Conservation (phyloP, 805 yeast species). For the Jamesozyma hellenica region DNA sequence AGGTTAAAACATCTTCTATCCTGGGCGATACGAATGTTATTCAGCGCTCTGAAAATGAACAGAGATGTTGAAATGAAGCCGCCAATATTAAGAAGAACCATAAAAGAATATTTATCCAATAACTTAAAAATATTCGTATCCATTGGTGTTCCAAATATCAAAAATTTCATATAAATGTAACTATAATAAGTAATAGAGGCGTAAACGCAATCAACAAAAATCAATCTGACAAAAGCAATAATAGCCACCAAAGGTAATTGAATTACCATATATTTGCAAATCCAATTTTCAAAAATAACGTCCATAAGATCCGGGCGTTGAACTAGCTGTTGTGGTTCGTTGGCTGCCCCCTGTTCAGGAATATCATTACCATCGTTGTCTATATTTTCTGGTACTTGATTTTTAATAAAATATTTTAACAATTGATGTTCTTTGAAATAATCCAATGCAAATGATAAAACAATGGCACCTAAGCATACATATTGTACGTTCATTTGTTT, state of each 20-base stretch:
- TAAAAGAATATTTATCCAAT: background rate
- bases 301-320: constrained; percentile 4
- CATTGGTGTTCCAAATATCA: background rate
- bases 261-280: constrained; percentile 1
- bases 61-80: background rate
- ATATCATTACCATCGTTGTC: constrained; percentile 1
- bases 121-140: background rate
- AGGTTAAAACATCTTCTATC: background rate
- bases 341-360: background rate
- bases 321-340: background rate
- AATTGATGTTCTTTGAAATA: constrained; percentile 10
- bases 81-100: background rate
- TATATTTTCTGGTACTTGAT: constrained; percentile 11
- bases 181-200: background rate
- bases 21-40: background rate
- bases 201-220: background rate
- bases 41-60: background rate
- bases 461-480: constrained; percentile 15
- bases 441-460: constrained; percentile 10
- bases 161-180: background rate
- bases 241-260: background rate
- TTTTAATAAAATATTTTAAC: constrained; percentile 10
- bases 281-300: constrained; percentile 6
- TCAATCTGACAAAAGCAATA: background rate
- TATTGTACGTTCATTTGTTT: constrained; percentile 12